Evolutionary conservation across 441 rosid genomes (phyloP), one percentile per base, ranked within the genome.

Genomic region (Adansonia grandidieri): DNA sequence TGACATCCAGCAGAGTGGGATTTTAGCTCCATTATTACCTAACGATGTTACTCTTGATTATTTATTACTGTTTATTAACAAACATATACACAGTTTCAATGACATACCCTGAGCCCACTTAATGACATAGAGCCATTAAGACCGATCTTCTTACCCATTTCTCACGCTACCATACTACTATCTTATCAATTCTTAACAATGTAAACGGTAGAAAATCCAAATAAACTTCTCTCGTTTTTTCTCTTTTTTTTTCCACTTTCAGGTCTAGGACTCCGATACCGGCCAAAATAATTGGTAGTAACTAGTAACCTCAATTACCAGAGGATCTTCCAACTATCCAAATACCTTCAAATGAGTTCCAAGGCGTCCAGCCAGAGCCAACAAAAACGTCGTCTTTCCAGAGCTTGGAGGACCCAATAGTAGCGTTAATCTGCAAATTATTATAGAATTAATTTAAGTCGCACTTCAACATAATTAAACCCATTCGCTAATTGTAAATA

Each of bases 401-500:
- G 98, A 93, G 92, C 98, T 93, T 40, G 99, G 99, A 86, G 99
- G 99, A 76, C 99, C 99, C 83, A 96, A 85, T 57, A 96, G 80
- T 75, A 96, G 90, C 32, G 99, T 96, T 83, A 96, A 84, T 84
- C 99, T 96, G 80, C 71, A 83, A 54, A 73, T 51, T 32, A 79
- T 79, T 14, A 7, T 24, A 63, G 28, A n/a, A 44, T 28, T 53
- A 32, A 71, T 32, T 71, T 9, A 71, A 15, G 75, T 71, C 6
- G 13, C 45, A 75, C 4, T n/a, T 42, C 11, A 82, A 71, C 62
- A 62, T 17, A 32, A 68, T 73, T 40, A 15, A 32, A 74, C 57
- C 65, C 64, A 56, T 71, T 37, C 19, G 8, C 47, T 51, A 32
- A 17, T 56, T 17, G 37, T 40, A 56, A 56, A 73, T 2, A 19